phyloP scores from a whole-genome alignment of 495 filamentous ascomycete species.

The Bacidia gigantensis region DNA sequence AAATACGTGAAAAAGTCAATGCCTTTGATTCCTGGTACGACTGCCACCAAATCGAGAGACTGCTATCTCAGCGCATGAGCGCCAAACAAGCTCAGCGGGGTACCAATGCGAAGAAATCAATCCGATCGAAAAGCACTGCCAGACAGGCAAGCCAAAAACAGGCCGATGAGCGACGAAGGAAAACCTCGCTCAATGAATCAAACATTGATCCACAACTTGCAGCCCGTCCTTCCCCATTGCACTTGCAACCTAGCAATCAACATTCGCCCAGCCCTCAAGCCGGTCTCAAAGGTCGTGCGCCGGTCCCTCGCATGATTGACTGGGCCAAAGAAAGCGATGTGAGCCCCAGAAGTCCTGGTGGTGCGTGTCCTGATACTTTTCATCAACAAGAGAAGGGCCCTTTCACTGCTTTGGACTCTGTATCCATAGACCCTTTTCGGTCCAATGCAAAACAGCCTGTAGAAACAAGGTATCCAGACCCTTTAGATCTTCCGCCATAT shows the following conservation, averaged over 20 bases:
- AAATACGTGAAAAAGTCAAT: conserved; percentile 35
- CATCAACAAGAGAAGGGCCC: no score
- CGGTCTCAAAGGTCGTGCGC: conserved; percentile 17
- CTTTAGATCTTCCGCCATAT: conserved; percentile 2
- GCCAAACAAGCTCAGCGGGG: conserved; percentile 41
- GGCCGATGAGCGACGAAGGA: not conserved
- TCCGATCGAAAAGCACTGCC: not conserved
- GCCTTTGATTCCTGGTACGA: conserved; percentile 60
- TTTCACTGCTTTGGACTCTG: no score
- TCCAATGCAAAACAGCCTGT: conserved; percentile 5
- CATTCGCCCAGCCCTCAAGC: conserved; percentile 4
- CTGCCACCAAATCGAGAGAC: conserved; percentile 43
- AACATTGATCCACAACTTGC: conserved; percentile 16
- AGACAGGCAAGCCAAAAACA: not conserved
- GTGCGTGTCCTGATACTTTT: not conserved
- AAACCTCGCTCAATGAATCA: not conserved
- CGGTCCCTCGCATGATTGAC: conserved; percentile 25
- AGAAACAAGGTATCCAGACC: conserved; percentile 13
- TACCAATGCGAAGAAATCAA: not conserved
- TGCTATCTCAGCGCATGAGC: conserved; percentile 57
- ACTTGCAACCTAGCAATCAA: no score
- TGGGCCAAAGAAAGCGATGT: not conserved
- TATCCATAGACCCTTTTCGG: no score
- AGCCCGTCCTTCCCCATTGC: not conserved
- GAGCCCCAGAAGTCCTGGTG: not conserved